phyloP scores from a whole-genome alignment of 2,329 filamentous ascomycete species.

The Xylaria sp. region DNA sequence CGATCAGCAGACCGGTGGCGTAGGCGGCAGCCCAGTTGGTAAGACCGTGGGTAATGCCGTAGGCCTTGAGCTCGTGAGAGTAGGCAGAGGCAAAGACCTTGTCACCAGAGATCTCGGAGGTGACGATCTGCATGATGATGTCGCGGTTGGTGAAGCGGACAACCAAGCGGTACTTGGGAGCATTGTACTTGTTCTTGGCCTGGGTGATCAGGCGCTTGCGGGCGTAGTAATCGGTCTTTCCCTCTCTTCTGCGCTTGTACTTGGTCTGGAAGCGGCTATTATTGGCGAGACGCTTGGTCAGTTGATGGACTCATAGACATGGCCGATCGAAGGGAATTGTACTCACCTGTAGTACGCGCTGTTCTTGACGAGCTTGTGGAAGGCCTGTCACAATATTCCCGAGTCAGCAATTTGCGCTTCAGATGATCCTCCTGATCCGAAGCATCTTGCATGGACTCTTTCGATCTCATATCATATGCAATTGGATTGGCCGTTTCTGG shows the following conservation, averaged over 20 bases:
- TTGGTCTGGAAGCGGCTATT: slow-evolving; percentile 98
- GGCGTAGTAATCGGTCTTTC: slow-evolving; percentile 99
- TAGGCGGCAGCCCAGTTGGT: slow-evolving; percentile 99
- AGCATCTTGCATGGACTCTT: slow-evolving; percentile 98
- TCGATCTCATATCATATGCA: slow-evolving; percentile 40
- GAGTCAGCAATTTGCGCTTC: slow-evolving; percentile 99
- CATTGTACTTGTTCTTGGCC: slow-evolving; percentile 99
- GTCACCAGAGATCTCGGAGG: slow-evolving; percentile 95
- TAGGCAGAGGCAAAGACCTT: slow-evolving; percentile 95
- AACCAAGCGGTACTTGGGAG: slow-evolving; percentile 99
- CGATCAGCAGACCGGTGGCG: slow-evolving; percentile 94
- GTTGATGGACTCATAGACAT: slow-evolving; percentile 14
- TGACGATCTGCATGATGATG: slow-evolving; percentile 98
- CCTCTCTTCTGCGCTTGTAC: slow-evolving; percentile 95
- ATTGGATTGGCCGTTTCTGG: slow-evolving; percentile 49
- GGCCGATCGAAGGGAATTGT: neutral
- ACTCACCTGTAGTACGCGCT: slow-evolving; percentile 98
- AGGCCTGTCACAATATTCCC: slow-evolving; percentile 74
- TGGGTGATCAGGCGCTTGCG: slow-evolving; percentile 99
- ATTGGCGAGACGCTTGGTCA: slow-evolving; percentile 43
- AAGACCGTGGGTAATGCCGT: slow-evolving; percentile 97
- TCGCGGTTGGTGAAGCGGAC: slow-evolving; percentile 99
- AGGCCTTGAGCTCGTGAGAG: slow-evolving; percentile 96
- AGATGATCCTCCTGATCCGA: slow-evolving; percentile 78
- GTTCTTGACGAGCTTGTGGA: slow-evolving; percentile 97